Evolutionary conservation across 1,284 basidiomycete species (phyloP).

Genomic region (Ceratorhiza oryzae-sativae): DNA sequence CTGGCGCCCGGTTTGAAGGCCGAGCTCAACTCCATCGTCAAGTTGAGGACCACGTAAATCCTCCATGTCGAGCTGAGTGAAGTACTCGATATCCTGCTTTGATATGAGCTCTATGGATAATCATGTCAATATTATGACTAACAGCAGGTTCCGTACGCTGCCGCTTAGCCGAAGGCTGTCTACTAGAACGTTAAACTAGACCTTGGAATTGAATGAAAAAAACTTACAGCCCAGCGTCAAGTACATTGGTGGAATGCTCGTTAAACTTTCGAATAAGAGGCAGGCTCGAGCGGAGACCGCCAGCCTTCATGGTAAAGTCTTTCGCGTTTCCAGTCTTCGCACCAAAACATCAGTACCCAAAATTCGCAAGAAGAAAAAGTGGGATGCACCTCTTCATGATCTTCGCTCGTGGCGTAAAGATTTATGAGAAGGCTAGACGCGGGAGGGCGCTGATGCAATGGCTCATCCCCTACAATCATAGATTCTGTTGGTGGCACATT

Average conservation of each 20-base stretch:
- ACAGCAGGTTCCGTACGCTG: conserved; percentile 52
- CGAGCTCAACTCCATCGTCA: conserved; percentile 74
- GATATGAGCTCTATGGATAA: no score
- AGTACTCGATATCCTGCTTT: conserved; percentile 51
- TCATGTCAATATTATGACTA: no score
- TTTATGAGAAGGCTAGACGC: conserved; percentile 82
- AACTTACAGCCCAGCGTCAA: conserved; percentile 76
- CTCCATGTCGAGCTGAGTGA: conserved; percentile 82
- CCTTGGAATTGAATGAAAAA: not conserved
- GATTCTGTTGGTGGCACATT: no score
- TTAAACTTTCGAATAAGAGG: conserved; percentile 98
- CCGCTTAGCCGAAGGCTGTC: conserved; percentile 62
- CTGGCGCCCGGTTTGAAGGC: conserved; percentile 63
- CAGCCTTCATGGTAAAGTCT: conserved; percentile 96
- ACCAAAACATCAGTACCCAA: not conserved
- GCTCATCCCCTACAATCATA: conserved; percentile 71
- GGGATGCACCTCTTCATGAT: conserved; percentile 79
- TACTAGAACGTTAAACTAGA: conserved; percentile 23
- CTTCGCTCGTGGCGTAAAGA: conserved; percentile 87
- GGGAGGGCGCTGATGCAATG: conserved; percentile 70
- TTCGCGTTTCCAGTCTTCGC: conserved; percentile 80
- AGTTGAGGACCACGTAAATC: conserved; percentile 78
- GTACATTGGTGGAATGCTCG: conserved; percentile 89
- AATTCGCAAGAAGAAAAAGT: conserved; percentile 11
- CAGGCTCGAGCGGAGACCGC: conserved; percentile 82